phyloP scores from a whole-genome alignment of 1,284 basidiomycete species.

The Boletus sp. region DNA sequence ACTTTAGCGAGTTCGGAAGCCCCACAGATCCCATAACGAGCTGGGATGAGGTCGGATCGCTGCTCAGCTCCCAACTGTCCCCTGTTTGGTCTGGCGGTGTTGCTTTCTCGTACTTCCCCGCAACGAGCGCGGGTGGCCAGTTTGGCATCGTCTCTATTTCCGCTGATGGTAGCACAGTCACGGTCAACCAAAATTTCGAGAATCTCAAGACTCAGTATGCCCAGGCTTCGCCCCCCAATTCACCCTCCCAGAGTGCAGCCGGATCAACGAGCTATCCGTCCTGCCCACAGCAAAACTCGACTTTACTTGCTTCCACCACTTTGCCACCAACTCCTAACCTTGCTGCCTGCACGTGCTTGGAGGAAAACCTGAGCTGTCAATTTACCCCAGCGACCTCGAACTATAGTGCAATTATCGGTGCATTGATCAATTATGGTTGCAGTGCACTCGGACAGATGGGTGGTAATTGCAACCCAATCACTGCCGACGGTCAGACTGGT shows the following conservation, averaged over 20 bases:
- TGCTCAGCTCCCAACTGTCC: conserved; percentile 75
- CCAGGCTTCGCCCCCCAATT: conserved; percentile 62
- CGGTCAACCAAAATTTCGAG: conserved; percentile 68
- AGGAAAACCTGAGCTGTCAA: conserved; percentile 68
- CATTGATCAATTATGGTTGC: conserved; percentile 72
- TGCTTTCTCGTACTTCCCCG: conserved; percentile 89
- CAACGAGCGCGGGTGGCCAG: conserved; percentile 60
- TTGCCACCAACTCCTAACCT: conserved; percentile 86
- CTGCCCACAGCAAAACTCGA: conserved; percentile 66
- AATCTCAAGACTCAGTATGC: conserved; percentile 67
- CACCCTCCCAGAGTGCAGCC: conserved; percentile 61
- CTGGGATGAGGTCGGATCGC: conserved; percentile 81
- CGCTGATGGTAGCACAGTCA: conserved; percentile 62
- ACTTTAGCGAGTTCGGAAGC: conserved; percentile 92
- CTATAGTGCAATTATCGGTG: conserved; percentile 69
- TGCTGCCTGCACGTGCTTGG: conserved; percentile 78
- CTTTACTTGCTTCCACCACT: conserved; percentile 65
- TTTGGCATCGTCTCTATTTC: conserved; percentile 87
- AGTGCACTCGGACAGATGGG: conserved; percentile 65
- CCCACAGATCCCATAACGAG: conserved; percentile 65
- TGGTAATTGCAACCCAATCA: conserved; percentile 69
- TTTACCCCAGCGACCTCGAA: conserved; percentile 68
- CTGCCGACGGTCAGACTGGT: conserved; percentile 74
- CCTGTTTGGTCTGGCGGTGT: conserved; percentile 87
- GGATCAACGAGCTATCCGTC: conserved; percentile 57